Conservation (phyloP, 2,329 filamentous ascomycete genomes). For the Aspergillus costaricaensis region DNA sequence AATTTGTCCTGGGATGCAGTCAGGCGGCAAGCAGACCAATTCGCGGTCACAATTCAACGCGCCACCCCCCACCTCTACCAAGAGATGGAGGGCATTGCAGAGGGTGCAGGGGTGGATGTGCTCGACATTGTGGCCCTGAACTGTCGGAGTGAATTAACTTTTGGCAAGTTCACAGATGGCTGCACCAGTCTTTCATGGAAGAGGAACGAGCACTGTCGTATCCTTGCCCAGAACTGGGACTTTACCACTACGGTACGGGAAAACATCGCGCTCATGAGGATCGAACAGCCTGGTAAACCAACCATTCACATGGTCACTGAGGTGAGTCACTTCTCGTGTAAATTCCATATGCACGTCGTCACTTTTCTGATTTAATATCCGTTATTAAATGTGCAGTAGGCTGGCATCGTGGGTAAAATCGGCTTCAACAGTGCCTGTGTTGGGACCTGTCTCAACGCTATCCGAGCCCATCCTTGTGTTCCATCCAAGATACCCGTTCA, state of each 20-base stretch:
- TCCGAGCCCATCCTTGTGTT: slow-evolving; percentile 59
- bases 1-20: slow-evolving; percentile 51
- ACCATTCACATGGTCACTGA: slow-evolving; percentile 59
- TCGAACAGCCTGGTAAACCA: slow-evolving; percentile 49
- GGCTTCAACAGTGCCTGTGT: slow-evolving; percentile 63
- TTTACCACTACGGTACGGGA: slow-evolving; percentile 56
- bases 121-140: slow-evolving; percentile 60
- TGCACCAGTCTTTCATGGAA: slow-evolving; percentile 59
- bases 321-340: slow-evolving; percentile 17
- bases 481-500: slow-evolving; percentile 59
- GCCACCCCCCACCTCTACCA: slow-evolving; percentile 41
- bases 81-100: slow-evolving; percentile 57
- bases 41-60: slow-evolving; percentile 47
- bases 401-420: slow-evolving; percentile 65
- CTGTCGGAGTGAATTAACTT: slow-evolving; percentile 61
- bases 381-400: slow-evolving; percentile 27
- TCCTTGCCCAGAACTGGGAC: slow-evolving; percentile 61
- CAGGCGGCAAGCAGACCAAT: slow-evolving; percentile 48
- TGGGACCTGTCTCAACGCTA: slow-evolving; percentile 63
- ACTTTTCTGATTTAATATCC: not conserved
- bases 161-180: slow-evolving; percentile 59
- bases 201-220: slow-evolving; percentile 37
- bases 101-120: slow-evolving; percentile 51
- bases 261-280: slow-evolving; percentile 55
- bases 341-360: too few species aligned